Percentiles rank a stretch among this genome's conserved stretches.
phyloP scores from a whole-genome alignment of 1,284 basidiomycete species.

The Vanrija humicola region DNA sequence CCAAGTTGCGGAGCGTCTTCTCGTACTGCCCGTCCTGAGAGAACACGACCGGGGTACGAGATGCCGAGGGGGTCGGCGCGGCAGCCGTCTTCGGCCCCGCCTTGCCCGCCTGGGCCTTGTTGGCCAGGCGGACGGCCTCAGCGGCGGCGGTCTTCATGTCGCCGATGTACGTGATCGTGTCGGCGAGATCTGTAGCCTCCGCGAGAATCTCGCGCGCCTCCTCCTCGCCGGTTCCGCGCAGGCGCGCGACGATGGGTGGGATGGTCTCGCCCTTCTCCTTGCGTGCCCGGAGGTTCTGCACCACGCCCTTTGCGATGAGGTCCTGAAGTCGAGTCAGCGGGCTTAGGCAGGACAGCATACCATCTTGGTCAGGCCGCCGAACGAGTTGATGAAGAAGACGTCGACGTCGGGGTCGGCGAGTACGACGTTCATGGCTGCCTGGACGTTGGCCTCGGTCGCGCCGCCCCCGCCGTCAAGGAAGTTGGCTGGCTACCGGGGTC shows the following conservation, averaged over 20 bases:
- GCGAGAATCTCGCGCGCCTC: constrained; percentile 17
- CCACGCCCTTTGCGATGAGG: constrained; percentile 18
- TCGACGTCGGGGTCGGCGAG: constrained; percentile 20
- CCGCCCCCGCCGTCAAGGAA: constrained; percentile 33
- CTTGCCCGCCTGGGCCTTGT: not conserved
- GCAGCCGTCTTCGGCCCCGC: not conserved
- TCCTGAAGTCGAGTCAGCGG: constrained; percentile 2
- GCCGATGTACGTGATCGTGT: constrained; percentile 13
- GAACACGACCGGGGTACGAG: constrained; percentile 11
- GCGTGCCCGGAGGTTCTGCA: constrained; percentile 4
- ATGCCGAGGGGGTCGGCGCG: not conserved
- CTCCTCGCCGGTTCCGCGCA: constrained; percentile 24
- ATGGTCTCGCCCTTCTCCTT: constrained; percentile 8
- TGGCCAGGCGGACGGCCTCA: constrained; percentile 14
- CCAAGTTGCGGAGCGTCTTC: constrained; percentile 77
- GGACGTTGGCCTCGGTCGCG: constrained; percentile 25
- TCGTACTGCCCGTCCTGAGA: constrained; percentile 52
- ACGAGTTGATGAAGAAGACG: constrained; percentile 28
- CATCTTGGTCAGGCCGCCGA: constrained; percentile 27
- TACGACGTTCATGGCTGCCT: constrained; percentile 20
- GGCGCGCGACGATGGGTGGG: constrained; percentile 15
- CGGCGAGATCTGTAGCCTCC: constrained; percentile 4
- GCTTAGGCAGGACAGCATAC: not conserved
- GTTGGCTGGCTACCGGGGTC: constrained; percentile 17
- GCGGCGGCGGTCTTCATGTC: constrained; percentile 19